Conservation (phyloP, 2,329 filamentous ascomycete genomes). For the Lasiodiplodia citricola region DNA sequence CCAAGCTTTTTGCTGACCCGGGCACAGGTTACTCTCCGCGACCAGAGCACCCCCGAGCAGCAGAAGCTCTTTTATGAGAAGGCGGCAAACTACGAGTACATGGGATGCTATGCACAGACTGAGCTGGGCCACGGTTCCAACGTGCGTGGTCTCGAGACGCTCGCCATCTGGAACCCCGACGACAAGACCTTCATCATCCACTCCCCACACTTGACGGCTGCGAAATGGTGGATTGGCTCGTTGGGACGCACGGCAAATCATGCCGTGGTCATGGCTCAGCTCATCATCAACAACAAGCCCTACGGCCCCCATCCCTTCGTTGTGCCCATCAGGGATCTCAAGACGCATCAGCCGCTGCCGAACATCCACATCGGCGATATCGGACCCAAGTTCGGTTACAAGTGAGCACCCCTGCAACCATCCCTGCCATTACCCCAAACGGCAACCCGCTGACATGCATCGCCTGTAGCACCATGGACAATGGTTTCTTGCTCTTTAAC, state of each 20-base stretch:
- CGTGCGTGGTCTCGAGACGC: slow-evolving; percentile 72
- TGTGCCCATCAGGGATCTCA: slow-evolving; percentile 72
- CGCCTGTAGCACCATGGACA: slow-evolving; percentile 70
- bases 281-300: slow-evolving; percentile 70
- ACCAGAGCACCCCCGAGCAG: slow-evolving; percentile 75
- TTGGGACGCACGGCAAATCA: slow-evolving; percentile 77
- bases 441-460: slow-evolving; percentile 5
- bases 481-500: slow-evolving; percentile 79
- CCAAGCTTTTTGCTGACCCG: neutral
- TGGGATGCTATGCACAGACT: slow-evolving; percentile 82
- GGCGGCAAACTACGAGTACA: slow-evolving; percentile 71
- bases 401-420: slow-evolving; percentile 46
- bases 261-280: slow-evolving; percentile 79
- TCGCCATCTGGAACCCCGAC: slow-evolving; percentile 72
- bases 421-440: slow-evolving; percentile 3
- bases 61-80: slow-evolving; percentile 73
- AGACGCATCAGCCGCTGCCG: slow-evolving; percentile 71
- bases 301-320: slow-evolving; percentile 80
- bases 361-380: slow-evolving; percentile 79
- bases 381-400: slow-evolving; percentile 79
- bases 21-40: slow-evolving; percentile 66
- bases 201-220: slow-evolving; percentile 74
- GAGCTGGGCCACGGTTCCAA: slow-evolving; percentile 82
- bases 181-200: slow-evolving; percentile 78
- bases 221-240: slow-evolving; percentile 87